Base-by-base conservation (phyloP, 2,329 filamentous ascomycete species). In the Trichoderma citrinoviride region DNA sequence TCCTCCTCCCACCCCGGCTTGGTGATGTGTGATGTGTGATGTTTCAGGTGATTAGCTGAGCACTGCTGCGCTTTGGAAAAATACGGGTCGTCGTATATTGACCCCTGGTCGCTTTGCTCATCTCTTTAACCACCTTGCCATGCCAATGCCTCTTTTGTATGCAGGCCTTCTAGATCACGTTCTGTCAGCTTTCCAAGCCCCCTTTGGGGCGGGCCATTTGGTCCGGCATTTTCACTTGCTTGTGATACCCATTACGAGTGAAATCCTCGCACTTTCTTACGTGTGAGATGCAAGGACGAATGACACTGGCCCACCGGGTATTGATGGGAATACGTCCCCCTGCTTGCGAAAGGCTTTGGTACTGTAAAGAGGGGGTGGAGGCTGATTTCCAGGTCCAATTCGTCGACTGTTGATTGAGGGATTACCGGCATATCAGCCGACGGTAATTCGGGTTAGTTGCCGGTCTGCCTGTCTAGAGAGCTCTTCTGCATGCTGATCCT, bases 41-140 rank as follows among this genome's bases (percentile, higher is more conserved):
- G 58, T 61, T 61, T 53, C 47, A 44, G 58, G 49, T 61, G 58
- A 61, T 46, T 61, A 25, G n/a, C 49, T 53, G 49, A 54, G 40
- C 37, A 19, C 8, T 33, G 17, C 40, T 46, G 54, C 17, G 6
- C 2, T 61, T 33, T 43, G 47, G 21, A 52, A 23, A 37, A 14
- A 4, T 17, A 40, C 21, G n/a, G 46, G 49, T 27, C 44, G 10
- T 21, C n/a, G 52, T 12, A 29, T 33, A 10, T 10, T 33, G 2
- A 7, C 23, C 23, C 40, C 44, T 29, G 46, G 57, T 49, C 17
- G 29, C 33, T 12, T 37, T 12, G 33, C 33, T 12, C 12, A 12
- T 37, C 33, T 37, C 33, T 14, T 7, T 37, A 12, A 37, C 33
- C 33, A 12, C 33, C 33, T 61, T 43, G 49, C 27, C n/a, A n/a